phyloP scores from a whole-genome alignment of 2,329 filamentous ascomycete species.

The Parafenestella ontariensis region DNA sequence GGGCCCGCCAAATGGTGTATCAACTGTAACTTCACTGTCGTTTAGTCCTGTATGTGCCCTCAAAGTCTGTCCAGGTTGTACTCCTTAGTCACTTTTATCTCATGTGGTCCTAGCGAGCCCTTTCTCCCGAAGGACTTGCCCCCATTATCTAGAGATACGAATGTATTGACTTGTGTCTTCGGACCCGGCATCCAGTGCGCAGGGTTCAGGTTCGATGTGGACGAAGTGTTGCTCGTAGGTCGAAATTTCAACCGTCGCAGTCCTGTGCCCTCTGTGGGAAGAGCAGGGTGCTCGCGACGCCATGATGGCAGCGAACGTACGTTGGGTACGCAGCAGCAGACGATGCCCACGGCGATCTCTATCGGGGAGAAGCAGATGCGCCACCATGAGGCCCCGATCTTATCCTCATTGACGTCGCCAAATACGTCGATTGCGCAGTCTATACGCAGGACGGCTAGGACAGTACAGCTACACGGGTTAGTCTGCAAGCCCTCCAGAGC shows the following conservation, averaged over 20 bases:
- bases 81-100: conserved; percentile 29
- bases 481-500: background rate
- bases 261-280: conserved; percentile 15
- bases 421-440: conserved; percentile 28
- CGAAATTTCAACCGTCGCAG: conserved; percentile 25
- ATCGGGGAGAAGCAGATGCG: conserved; percentile 28
- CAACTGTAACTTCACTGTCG: no score
- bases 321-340: conserved; percentile 28
- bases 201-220: conserved; percentile 23
- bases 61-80: conserved; percentile 24
- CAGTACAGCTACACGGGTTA: conserved; percentile 20
- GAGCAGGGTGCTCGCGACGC: conserved; percentile 11
- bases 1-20: no score
- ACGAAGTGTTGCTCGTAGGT: conserved; percentile 21
- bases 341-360: conserved; percentile 27
- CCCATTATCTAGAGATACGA: conserved; percentile 25
- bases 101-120: conserved; percentile 15
- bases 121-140: conserved; percentile 15
- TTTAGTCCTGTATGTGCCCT: no score
- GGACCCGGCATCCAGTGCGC: conserved; percentile 20
- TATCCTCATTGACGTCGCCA: conserved; percentile 17
- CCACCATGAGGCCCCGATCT: conserved; percentile 28
- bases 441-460: conserved; percentile 26
- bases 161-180: conserved; percentile 20
- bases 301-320: conserved; percentile 16